Base-by-base conservation (phyloP, 2,329 filamentous ascomycete species). In the Spiromastix sp. region DNA sequence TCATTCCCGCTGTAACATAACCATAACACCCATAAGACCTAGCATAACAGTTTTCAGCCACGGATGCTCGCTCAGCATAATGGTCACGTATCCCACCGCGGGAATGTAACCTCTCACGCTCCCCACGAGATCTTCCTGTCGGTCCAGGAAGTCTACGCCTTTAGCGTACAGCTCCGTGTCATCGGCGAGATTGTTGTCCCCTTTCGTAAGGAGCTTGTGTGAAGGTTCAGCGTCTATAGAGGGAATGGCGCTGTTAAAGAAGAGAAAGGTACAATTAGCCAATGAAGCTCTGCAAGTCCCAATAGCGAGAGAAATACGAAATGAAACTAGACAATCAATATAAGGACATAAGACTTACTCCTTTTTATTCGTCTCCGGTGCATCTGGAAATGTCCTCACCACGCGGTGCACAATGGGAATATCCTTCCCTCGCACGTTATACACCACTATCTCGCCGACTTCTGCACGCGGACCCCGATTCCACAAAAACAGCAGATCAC, bases 351-450 rank as follows among this genome's bases (percentile, higher is more conserved):
- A 26, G 34, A 22, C 37, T 28, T n/a, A n/a, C 25, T 30, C 57
- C 55, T 45, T 50, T 47, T 57, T 61, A 20, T 47, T 32, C 41
- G 51, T 56, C 10, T 41, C 49, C 35, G 57, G 54, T 7, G 60
- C 46, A 40, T 74, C 73, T 2, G 57, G 56, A 58, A 75, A 79
- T 45, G 70, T 69, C 62, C 87, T 75, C 36, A 96, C 81, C 7
- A 96, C 74, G 33, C 91, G 71, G 66, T 98, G 91, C 47, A 98
- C 91, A 60, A 98, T 98, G 19, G 91, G 91, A 44, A 98, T 96
- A 47, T 94, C 84, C 69, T 96, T 98, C 39, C 81, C 86, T 57
- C 77, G 74, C 36, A 94, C 82, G 55, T 93, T 93, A 63, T 83
- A 85, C 31, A 85, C 79, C 46, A 85, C 80, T 42, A 83, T 70